Base-by-base conservation (phyloP, 2,329 filamentous ascomycete genomes). In the Neophaeococcomyces mojaviensis region DNA sequence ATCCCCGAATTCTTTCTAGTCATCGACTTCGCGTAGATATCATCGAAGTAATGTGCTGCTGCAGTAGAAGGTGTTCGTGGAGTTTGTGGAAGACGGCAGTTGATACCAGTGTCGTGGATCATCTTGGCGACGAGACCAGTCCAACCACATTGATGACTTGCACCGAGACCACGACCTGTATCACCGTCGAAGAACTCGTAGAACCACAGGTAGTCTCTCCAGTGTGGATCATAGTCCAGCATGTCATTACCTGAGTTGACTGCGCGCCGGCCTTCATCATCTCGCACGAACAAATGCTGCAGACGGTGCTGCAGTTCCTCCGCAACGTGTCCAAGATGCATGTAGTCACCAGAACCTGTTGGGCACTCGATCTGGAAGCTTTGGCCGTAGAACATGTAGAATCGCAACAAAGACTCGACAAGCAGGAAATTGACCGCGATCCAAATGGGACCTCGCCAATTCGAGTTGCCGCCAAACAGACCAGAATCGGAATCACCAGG, bases 161-260 rank as follows among this genome's bases (percentile, higher is more conserved):
- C 88, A 47, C 90, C 90, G 1, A 97, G 76, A 13, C 92, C 90
- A 55, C 88, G 84, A 12, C 90, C 90, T 41, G 75, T 82, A 63
- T 97, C 89, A 32, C 88, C 90, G 61, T 97, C 90, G 62, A 97
- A 97, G 73, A 94, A 97, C 64, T 97, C 90, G 62, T 94, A 85
- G 74, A 94, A 97, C 86, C 88, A 96, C 58, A 97, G 73, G 59
- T 89, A 80, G 59, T 94, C 89, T 64, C 84, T 90, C 90, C 90
- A 97, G 65, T 95, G 74, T 19, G 86, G 82, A 61, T 97, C 88
- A 60, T 86, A 95, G 68, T 97, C 88, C 26, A 96, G 80, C 55
- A 83, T 77, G 57, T 96, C 83, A 56, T 85, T 88, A 15, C 86
- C 84, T 46, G 78, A 82, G 59, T 97, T 94, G 71, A 94, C 85